phyloP scores from a whole-genome alignment of 2,329 filamentous ascomycete species.

The Colletotrichum higginsianum region DNA sequence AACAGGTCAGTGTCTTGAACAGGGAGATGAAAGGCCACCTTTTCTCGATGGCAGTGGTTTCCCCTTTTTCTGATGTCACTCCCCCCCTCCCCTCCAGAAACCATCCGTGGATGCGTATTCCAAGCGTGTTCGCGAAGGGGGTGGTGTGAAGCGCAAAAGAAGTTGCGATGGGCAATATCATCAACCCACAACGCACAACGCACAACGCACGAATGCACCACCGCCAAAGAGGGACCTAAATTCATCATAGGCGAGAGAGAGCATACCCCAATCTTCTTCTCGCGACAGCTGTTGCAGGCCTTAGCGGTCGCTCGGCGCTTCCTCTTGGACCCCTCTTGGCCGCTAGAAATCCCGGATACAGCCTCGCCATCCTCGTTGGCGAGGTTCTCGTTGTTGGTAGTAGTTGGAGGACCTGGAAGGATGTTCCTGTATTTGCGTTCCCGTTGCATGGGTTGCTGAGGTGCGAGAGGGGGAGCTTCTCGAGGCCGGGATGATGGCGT shows the following conservation, averaged over 20 bases:
- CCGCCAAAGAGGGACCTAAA: background rate
- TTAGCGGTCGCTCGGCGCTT: constrained; percentile 26
- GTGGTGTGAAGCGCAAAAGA: too few species aligned
- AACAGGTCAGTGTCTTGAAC: background rate
- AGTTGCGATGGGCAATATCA: background rate
- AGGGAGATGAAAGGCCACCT: background rate
- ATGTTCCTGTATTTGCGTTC: constrained; percentile 39
- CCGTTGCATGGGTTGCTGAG: constrained; percentile 34
- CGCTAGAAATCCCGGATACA: background rate
- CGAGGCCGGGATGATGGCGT: background rate
- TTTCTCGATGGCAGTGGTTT: background rate
- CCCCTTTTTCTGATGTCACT: too few species aligned
- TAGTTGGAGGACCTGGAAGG: constrained; percentile 25
- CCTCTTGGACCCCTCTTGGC: constrained; percentile 27
- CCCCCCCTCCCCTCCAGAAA: too few species aligned
- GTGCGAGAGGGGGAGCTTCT: constrained; percentile 16
- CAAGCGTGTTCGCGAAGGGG: too few species aligned
- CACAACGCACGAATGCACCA: background rate
- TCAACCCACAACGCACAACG: background rate
- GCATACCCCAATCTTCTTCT: constrained; percentile 35
- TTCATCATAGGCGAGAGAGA: too few species aligned
- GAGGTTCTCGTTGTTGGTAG: background rate
- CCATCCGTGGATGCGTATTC: background rate
- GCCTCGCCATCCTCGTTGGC: constrained; percentile 14
- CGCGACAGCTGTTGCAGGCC: constrained; percentile 27